Base-by-base conservation (phyloP, 805 yeast genomes). In the Yarrowia bubula region DNA sequence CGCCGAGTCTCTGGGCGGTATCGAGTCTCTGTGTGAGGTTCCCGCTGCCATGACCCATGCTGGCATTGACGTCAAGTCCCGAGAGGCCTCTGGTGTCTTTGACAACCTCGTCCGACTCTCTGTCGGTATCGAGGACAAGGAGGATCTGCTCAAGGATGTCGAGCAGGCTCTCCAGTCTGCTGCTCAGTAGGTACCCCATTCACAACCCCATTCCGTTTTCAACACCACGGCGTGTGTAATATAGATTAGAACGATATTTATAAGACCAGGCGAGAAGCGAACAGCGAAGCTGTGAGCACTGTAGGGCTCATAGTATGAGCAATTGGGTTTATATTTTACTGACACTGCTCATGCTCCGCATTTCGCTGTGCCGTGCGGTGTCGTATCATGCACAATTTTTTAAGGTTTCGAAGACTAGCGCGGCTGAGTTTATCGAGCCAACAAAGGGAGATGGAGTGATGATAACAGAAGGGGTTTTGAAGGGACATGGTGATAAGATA, bases 1-100 rank as follows among this genome's bases (percentile, higher is more conserved):
- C 73, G 96, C 96, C 66, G 96, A 91, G 79, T 89, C 96, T 18
- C 83, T 90, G 68, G 97, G 97, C 70, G 96, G 96, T 70, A 86
- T 90, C 68, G 96, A 90, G 79, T 86, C 92, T 8, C 80, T 90
- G 72, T 78, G 89, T 69, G 96, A 90, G 78, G 92, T 90, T 57
- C 97, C 96, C 46, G 95, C 96, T 53, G 84, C 86, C 66, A 90
- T 90, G 96, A 90, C 96, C 71, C 96, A 90, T 72, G 95, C 93
- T 65, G 96, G 96, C 74, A 90, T 90, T 75, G 91, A 95, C 73
- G 80, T 81, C 75, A 89, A 80, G 64, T 86, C 84, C 71, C 85
- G 96, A 78, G 93, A 88, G 77, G 83, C 85, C 62, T 82, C 85
- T 67, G 96, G 96, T 69, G 95, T 90, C 53, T 88, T 74, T 71